Conservation (phyloP, 805 yeast genomes). For the Saccharomycopsis sp. region DNA sequence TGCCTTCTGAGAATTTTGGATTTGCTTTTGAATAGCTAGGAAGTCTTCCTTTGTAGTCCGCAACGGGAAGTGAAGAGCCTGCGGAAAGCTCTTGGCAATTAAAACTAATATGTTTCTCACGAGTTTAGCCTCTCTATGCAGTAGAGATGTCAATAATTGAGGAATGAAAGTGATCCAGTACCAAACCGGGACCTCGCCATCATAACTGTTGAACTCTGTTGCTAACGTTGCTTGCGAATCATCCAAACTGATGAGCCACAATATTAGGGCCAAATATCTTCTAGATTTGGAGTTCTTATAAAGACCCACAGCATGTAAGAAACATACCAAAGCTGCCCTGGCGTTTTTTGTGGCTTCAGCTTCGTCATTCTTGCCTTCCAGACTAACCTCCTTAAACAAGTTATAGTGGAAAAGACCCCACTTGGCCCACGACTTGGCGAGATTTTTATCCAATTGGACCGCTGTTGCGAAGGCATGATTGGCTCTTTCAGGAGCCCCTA, state of each 20-base stretch:
- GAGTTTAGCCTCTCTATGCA: constrained; percentile 84
- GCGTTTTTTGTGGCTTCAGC: constrained; percentile 70
- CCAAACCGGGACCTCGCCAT: constrained; percentile 98
- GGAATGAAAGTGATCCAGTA: constrained; percentile 98
- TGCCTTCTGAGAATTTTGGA: constrained; percentile 25
- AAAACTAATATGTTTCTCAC: constrained; percentile 83
- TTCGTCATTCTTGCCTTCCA: background rate
- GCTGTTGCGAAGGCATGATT: constrained; percentile 98
- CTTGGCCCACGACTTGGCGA: constrained; percentile 99
- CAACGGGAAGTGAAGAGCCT: constrained; percentile 92
- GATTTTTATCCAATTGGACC: constrained; percentile 86
- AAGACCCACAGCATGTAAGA: constrained; percentile 94
- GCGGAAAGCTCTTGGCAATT: constrained; percentile 96
- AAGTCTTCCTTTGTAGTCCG: constrained; percentile 94
- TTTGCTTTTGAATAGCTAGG: constrained; percentile 78
- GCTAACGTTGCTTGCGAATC: constrained; percentile 76
- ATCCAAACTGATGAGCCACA: constrained; percentile 91
- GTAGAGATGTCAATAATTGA: constrained; percentile 79
- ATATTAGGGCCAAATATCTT: constrained; percentile 75
- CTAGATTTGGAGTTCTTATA: constrained; percentile 91
- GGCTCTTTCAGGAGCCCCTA: constrained; percentile 89
- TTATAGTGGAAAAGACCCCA: constrained; percentile 97
- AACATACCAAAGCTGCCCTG: constrained; percentile 90
- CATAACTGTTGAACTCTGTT: constrained; percentile 81
- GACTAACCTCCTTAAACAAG: constrained; percentile 45